These are phyloP conservation scores for Trichoderma lentiforme DNA, from an alignment of 2,329 filamentous ascomycete genomes.

Conservation along the genomic window DNA sequence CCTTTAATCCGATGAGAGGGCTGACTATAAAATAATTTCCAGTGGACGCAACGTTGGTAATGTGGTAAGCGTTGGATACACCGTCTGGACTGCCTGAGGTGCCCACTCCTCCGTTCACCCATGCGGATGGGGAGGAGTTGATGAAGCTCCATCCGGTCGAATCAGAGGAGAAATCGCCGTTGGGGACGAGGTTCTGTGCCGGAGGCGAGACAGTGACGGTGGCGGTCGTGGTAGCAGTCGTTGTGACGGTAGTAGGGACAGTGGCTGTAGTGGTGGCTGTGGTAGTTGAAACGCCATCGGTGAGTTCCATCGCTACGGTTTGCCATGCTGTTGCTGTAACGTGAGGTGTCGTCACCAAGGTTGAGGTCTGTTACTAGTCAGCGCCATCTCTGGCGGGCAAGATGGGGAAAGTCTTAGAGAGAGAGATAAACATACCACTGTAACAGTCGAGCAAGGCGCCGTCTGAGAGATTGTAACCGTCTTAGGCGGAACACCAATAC, in stretches of 20 bases:
- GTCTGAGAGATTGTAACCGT: conserved; percentile 22
- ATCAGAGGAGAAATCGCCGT: conserved; percentile 7
- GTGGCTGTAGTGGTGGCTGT: neutral
- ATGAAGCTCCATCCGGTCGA: neutral
- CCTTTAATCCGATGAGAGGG: neutral
- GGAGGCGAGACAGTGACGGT: neutral
- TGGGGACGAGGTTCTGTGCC: neutral
- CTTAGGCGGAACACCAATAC: conserved; percentile 25
- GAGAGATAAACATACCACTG: conserved; percentile 13
- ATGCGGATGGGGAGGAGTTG: neutral
- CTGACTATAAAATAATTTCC: neutral
- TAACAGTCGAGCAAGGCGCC: conserved; percentile 16
- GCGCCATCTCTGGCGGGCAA: neutral
- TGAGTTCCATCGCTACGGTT: neutral
- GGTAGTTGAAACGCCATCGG: neutral
- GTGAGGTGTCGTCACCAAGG: neutral
- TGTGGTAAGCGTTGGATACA: neutral
- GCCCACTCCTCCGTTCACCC: neutral
- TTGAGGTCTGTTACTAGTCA: neutral
- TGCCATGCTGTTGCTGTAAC: conserved; percentile 5
- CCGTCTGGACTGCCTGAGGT: neutral
- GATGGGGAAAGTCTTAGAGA: neutral
- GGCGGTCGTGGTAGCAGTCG: neutral
- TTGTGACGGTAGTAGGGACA: neutral
- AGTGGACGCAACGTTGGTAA: neutral